Conservation (phyloP, 257 asterid genomes). For the Ilex asprella region DNA sequence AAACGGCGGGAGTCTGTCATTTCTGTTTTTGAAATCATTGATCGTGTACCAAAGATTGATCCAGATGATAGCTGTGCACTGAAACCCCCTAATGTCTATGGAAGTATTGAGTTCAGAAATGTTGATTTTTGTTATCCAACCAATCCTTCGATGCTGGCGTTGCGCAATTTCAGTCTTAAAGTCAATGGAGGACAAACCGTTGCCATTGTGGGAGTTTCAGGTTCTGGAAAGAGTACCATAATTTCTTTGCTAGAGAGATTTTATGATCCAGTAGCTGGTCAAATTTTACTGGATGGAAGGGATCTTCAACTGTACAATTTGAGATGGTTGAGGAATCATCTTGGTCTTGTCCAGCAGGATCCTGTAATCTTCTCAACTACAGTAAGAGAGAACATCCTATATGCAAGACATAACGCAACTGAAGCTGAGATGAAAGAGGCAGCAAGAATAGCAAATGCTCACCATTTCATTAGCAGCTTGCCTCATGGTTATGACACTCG, state of each 20-base stretch:
- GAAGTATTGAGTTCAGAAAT: background rate
- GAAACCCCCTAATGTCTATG: background rate
- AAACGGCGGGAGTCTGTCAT: background rate
- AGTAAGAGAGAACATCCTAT: constrained; percentile 83
- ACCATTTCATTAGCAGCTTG: constrained; percentile 97
- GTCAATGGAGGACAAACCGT: constrained; percentile 32
- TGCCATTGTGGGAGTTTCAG: constrained; percentile 97
- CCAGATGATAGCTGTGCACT: constrained; percentile 2
- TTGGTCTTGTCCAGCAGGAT: constrained; percentile 97
- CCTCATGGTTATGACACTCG: constrained; percentile 99
- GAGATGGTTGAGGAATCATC: constrained; percentile 97
- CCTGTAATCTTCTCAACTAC: constrained; percentile 97
- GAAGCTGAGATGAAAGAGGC: constrained; percentile 99
- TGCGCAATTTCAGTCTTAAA: constrained; percentile 1
- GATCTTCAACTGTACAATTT: constrained; percentile 82
- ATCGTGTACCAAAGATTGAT: background rate
- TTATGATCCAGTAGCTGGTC: constrained; percentile 94
- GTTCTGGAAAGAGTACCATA: constrained; percentile 98
- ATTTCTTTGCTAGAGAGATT: constrained; percentile 86
- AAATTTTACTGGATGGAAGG: constrained; percentile 81
- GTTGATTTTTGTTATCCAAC: constrained; percentile 1
- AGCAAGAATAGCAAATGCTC: constrained; percentile 98
- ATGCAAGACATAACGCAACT: constrained; percentile 97
- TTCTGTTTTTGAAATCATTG: background rate
- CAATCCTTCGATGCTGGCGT: background rate